Evolutionary conservation across 306 rosid species (phyloP), one percentile per base, ranked within the genome.

Genomic region (Ochetophila trinervis): DNA sequence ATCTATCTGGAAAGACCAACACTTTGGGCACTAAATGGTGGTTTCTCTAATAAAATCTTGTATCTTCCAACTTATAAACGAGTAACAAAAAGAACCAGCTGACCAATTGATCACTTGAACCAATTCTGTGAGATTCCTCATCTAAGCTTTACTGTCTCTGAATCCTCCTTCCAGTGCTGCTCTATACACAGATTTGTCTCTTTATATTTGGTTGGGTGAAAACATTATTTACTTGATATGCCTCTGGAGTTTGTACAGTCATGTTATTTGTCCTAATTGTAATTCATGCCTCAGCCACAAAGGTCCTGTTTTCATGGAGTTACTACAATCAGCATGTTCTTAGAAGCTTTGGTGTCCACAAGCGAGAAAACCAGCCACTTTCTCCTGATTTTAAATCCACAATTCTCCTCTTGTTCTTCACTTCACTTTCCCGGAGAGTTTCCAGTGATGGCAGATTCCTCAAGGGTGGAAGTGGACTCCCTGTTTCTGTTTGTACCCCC

Each of bases 331-430:
- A 84, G 67, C 88, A 64, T 42, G 83, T 62, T 69, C 79, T 86
- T 23, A 84, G 37, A 72, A 84, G 78, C 79, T 93, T 93, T 32
- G 96, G 83, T 17, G 76, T 73, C 81, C 83, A 80, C 68, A 75
- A 18, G 13, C 87, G 66, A 70, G 54, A 76, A 61, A 82, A 82
- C 96, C 96, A 84, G 65, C 84, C 76, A 53, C 69, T 68, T 65
- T 84, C 88, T 67, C 80, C 76, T 6, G 74, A 51, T 65, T 76
- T 82, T 21, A 42, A 45, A 58, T 87, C 90, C 57, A 73, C 40
- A 59, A 65, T 47, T 50, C 77, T 73, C 51, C 77, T 75, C 60
- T 84, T 82, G 74, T 80, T 79, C 68, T 66, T 57, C n/a, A 69
- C 30, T 73, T 83, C 75, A 16, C 65, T 19, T 14, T 68, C 74